Evolutionary conservation across 2,329 filamentous ascomycete genomes (phyloP).

Genomic region (Coniella lustricola): DNA sequence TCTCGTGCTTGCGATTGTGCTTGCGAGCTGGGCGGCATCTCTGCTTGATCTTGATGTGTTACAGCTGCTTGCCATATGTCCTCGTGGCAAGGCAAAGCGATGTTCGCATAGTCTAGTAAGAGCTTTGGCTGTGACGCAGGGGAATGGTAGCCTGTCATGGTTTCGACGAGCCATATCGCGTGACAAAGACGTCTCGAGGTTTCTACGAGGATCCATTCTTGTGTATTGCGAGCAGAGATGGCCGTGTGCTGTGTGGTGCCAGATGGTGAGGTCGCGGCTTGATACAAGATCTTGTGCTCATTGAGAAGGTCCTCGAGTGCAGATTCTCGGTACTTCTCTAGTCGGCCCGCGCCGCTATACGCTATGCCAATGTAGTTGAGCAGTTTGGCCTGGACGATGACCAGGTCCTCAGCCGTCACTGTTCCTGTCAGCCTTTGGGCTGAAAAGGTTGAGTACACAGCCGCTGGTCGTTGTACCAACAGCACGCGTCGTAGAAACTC

Average conservation of each 20-base stretch:
- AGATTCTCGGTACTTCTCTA: constrained; percentile 1
- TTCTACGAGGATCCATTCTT: background rate
- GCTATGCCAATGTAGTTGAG: constrained; percentile 11
- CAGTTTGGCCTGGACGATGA: constrained; percentile 3
- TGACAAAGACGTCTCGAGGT: constrained; percentile 8
- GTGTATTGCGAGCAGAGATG: background rate
- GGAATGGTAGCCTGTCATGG: constrained; percentile 10
- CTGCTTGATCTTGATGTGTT: too few relatives aligned
- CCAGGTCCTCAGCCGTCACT: background rate
- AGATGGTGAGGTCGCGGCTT: background rate
- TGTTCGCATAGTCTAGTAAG: constrained; percentile 2
- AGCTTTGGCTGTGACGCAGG: background rate
- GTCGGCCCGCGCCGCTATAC: constrained; percentile 5
- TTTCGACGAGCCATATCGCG: constrained; percentile 7
- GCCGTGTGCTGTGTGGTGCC: background rate
- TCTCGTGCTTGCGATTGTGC: too few relatives aligned
- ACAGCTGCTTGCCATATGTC: constrained; percentile 2
- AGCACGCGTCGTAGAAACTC: constrained; percentile 11
- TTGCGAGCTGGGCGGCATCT: too few relatives aligned
- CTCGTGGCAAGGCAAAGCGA: constrained; percentile 8
- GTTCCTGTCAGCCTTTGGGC: too few relatives aligned
- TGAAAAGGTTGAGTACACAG: background rate
- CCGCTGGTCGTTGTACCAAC: background rate
- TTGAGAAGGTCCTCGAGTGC: constrained; percentile 1
- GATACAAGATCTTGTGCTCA: constrained; percentile 1